Base-by-base conservation (phyloP, 306 rosid species). In the Cucurbita maxima region DNA sequence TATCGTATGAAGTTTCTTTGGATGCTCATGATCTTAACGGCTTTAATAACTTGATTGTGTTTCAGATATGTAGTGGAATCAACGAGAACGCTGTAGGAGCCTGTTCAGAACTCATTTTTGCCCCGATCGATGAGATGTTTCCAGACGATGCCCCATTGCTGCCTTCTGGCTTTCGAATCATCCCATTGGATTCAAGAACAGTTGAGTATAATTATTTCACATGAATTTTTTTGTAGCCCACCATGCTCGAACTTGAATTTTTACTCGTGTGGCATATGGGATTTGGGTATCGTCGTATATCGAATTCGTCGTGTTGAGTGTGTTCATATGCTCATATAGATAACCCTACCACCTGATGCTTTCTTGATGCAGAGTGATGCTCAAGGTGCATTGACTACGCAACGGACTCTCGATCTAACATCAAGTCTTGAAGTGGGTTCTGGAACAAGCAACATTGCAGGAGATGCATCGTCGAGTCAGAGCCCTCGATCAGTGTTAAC, bases 81-180 rank as follows among this genome's bases (percentile, higher is more conserved):
- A 95, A 88, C 75, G 98, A 92, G 78, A 88, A 81, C 76, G 88
- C 90, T 37, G 91, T 82, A 34, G 96, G 96, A 36, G 92, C 92
- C 70, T 89, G 90, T 78, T 87, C 92, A 16, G 96, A 92, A 81
- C 98, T 92, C 69, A 79, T 89, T 70, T 92, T 92, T 79, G 96
- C 98, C 73, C 89, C 98, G 9, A 92, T 92, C 59, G 96, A 92
- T 75, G 96, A 88, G 61, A 88, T 88, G 95, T 92, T 92, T 71
- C 96, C 95, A 0, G 95, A 92, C 40, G 92, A 89, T 84, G 92
- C 96, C 61, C 91, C 90, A 5, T 76, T 95, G 79, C 80, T 95
- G 48, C 99, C 99, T 16, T 95, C 99, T 57, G 99, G 99, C 72
- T 95, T 95, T 78, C 97, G 97, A 61, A 88, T 95, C 76, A 88